Base-by-base conservation (phyloP, 2,329 filamentous ascomycete genomes). In the Botryotinia calthae region DNA sequence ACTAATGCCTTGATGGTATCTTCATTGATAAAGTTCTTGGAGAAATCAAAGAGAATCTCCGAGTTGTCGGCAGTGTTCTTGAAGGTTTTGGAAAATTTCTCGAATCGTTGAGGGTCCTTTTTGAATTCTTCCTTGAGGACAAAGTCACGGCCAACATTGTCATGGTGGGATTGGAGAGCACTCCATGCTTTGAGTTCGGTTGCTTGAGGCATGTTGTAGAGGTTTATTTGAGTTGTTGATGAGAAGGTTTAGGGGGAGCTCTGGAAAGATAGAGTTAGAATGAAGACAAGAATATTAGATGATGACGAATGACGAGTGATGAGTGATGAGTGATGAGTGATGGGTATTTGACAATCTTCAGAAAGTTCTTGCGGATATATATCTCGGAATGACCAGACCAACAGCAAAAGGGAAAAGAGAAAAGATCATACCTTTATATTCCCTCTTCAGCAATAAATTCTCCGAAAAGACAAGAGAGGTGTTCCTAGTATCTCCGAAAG, bases 11-110 rank as follows among this genome's bases (percentile, higher is more conserved):
- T 87, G 69, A 98, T 86, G 7, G 95, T 98, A 85, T 98, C 95
- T 78, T 97, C 93, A 75, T 92, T 96, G 80, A 98, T 83, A 84
- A 99, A 95, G 89, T 99, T 99, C 90, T 99, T 99, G 86, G 92
- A 96, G 86, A 97, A 99, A 84, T 99, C 96, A 84, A 98, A 99
- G 76, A 99, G 89, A 80, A 97, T 96, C 77, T 98, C 94, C 78
- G 90, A 91, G 80, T 87, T 88, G 80, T 97, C 93, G 78, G 92
- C 91, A 70, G 88, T 83, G 84, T 93, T 95, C 44, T 88, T 86
- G 84, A 98, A 97, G 80, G 89, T 93, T 82, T 91, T 93, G 82
- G 90, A 93, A 86, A 97, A 95, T 85, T 96, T 97, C 81, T 91
- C 84, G 86, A 98, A 98, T 76, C 96, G 94, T 81, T 92, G 82